phyloP scores from a whole-genome alignment of 1,284 basidiomycete genomes.

The Sporisorium scitamineum region DNA sequence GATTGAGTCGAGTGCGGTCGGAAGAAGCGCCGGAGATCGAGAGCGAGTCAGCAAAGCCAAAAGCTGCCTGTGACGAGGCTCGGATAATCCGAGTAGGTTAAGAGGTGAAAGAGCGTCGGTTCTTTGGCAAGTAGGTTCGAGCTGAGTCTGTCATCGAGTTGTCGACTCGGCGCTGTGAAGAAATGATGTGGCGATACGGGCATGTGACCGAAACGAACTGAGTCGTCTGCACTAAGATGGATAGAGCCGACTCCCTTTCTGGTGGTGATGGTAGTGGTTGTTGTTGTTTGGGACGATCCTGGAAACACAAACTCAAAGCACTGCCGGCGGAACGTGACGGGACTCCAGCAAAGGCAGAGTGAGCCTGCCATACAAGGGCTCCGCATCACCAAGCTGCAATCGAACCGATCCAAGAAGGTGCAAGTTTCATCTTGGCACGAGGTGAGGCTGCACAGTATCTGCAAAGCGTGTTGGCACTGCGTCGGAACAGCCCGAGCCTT shows the following conservation, averaged over 20 bases:
- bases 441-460: background rate
- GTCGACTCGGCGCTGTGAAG: background rate
- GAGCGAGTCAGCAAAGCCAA: conserved; percentile 3
- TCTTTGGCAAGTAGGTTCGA: background rate
- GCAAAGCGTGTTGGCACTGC: background rate
- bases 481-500: background rate
- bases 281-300: background rate
- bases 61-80: background rate
- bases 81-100: background rate
- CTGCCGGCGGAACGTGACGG: background rate
- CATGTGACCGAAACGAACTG: background rate
- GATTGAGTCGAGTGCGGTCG: background rate
- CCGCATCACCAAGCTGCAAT: background rate
- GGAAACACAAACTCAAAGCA: background rate
- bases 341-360: background rate
- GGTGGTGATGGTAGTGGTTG: background rate
- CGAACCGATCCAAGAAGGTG: background rate
- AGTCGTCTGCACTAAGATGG: background rate
- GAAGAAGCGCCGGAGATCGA: background rate
- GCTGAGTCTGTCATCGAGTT: background rate
- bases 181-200: background rate
- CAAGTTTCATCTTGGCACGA: background rate
- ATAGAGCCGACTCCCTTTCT: too few relatives aligned
- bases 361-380: too few relatives aligned
- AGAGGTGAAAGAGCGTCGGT: background rate